Conservation (phyloP, 306 rosid species). For the Prinsepia uniflora region DNA sequence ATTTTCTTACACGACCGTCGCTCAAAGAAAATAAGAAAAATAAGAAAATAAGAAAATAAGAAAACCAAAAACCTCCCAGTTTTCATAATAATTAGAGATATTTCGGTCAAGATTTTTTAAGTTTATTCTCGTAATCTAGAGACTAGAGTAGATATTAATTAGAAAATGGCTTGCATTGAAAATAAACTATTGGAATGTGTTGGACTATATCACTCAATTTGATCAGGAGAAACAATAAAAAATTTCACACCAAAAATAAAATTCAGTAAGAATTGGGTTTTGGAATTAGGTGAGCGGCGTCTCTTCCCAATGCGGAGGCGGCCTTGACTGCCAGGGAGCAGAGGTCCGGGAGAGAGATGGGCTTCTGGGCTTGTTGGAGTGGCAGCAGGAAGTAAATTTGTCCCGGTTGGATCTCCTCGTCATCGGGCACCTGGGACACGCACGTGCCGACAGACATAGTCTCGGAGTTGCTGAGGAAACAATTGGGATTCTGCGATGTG, state of each 20-base stretch:
- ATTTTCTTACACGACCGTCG: too few species aligned
- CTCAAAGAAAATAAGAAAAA: too few species aligned
- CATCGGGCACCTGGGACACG: constrained; percentile 45
- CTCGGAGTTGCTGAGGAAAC: constrained; percentile 63
- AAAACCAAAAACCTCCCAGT: too few species aligned
- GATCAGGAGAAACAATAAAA: neutral
- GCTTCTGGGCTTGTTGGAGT: constrained; percentile 32
- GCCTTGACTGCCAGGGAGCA: constrained; percentile 66
- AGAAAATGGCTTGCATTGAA: too few species aligned
- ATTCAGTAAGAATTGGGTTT: constrained; percentile 14
- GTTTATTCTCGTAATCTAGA: too few species aligned
- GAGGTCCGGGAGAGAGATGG: constrained; percentile 52
- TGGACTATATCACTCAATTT: constrained; percentile 3
- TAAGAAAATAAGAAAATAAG: too few species aligned
- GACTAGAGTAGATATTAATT: too few species aligned
- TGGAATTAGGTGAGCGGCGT: neutral
- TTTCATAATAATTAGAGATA: too few species aligned
- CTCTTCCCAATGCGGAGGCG: constrained; percentile 34
- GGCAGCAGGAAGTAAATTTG: constrained; percentile 74
- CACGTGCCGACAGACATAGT: constrained; percentile 53
- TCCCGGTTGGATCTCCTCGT: constrained; percentile 51
- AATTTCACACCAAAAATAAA: neutral
- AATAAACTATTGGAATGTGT: neutral
- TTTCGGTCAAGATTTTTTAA: too few species aligned
- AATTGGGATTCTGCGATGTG: constrained; percentile 33